Evolutionary conservation across 768 basidiomycete genomes (phyloP).

Genomic region (Termitomyces sp.): DNA sequence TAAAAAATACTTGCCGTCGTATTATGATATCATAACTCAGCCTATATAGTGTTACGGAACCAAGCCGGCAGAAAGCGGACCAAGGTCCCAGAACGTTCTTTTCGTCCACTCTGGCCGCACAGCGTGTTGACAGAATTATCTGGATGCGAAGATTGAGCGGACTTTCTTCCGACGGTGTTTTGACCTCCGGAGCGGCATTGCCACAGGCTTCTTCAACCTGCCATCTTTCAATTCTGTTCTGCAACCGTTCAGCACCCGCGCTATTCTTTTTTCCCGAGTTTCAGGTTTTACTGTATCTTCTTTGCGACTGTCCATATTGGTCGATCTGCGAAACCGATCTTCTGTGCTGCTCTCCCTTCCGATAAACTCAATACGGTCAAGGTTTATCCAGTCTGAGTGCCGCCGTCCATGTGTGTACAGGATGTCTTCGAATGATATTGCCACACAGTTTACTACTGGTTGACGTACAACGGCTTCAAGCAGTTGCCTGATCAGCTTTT

Average conservation of each 20-base stretch:
- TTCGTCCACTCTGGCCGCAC: neutral
- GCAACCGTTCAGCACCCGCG: neutral
- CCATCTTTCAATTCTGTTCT: neutral
- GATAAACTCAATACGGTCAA: conserved; percentile 11
- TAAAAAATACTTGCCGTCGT: neutral
- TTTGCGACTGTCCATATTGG: neutral
- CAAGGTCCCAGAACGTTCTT: neutral
- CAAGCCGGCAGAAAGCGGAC: neutral
- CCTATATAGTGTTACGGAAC: neutral
- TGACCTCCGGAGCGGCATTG: conserved; percentile 5
- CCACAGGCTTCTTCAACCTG: neutral
- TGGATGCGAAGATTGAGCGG: neutral
- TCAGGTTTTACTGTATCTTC: neutral
- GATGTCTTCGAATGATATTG: conserved; percentile 7
- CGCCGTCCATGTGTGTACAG: neutral
- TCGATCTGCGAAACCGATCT: neutral
- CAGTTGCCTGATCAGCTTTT: neutral
- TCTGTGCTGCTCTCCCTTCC: neutral
- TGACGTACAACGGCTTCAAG: conserved; percentile 5
- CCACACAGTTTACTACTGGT: neutral
- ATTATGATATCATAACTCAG: neutral
- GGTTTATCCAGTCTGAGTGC: neutral
- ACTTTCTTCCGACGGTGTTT: conserved; percentile 2
- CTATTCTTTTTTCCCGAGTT: neutral
- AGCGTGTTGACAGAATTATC: neutral